A percentile compares a stretch with the other conserved stretches of the same genome.
These are phyloP conservation scores for Planoprotostelium fungivorum DNA, from an alignment of 78 protist genomes.

Conservation along the genomic window DNA sequence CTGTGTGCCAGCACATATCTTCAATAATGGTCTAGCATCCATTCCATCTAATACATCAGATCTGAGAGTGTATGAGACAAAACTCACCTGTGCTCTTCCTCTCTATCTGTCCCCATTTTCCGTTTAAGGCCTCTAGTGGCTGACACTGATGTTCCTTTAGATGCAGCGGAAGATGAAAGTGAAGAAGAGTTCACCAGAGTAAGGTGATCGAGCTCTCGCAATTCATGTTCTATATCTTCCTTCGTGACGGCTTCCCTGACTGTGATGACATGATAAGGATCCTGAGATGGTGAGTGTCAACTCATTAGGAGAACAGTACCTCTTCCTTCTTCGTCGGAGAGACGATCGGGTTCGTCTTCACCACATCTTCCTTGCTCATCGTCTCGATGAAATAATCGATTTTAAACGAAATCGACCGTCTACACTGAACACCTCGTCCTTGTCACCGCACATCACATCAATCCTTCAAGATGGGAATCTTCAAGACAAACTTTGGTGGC, in stretches of 20 bases:
- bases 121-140: neutral
- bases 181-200: too few relatives aligned
- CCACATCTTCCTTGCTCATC: neutral
- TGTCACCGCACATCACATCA: too few relatives aligned
- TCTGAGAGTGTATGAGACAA: neutral
- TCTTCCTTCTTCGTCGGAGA: neutral
- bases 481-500: conserved; percentile 58
- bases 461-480: conserved; percentile 27
- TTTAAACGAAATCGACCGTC: too few relatives aligned
- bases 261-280: neutral
- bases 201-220: neutral
- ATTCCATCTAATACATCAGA: neutral
- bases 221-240: neutral
- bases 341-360: neutral
- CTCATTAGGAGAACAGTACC: too few relatives aligned
- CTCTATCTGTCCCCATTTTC: neutral
- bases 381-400: neutral
- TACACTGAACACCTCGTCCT: too few relatives aligned
- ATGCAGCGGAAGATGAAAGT: too few relatives aligned
- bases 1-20: neutral
- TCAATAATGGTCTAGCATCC: neutral
- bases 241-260: neutral
- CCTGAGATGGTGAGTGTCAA: neutral
- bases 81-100: neutral
- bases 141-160: neutral